Percentiles rank a stretch among this genome's conserved stretches.
Conservation (phyloP, 2,329 filamentous ascomycete species). For the Rhynchosporium agropyri region DNA sequence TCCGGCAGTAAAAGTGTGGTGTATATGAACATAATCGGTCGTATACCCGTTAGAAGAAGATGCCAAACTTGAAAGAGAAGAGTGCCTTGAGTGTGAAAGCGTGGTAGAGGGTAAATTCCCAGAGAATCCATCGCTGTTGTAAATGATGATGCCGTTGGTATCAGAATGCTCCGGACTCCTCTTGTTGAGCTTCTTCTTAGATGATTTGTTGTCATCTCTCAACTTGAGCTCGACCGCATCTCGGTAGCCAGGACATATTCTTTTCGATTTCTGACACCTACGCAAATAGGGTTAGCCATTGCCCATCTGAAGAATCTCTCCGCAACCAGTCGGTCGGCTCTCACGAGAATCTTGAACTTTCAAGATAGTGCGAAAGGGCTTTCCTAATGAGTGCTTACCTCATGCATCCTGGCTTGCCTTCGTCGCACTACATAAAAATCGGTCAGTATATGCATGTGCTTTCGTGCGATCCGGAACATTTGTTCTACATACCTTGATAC, state of each 20-base stretch:
- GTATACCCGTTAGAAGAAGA: constrained; percentile 10
- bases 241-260: constrained; percentile 66
- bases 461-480: background rate
- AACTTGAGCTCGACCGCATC: constrained; percentile 64
- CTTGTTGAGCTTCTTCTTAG: constrained; percentile 62
- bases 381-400: constrained; percentile 42
- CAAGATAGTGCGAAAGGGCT: too few species aligned
- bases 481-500: constrained; percentile 49
- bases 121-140: constrained; percentile 1
- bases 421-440: constrained; percentile 57
- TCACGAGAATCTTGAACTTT: too few species aligned
- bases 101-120: background rate
- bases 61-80: constrained; percentile 20
- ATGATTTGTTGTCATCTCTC: constrained; percentile 69
- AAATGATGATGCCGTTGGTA: constrained; percentile 13
- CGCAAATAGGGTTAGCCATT: too few species aligned
- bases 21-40: constrained; percentile 44
- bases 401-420: constrained; percentile 64
- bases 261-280: constrained; percentile 59
- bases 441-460: constrained; percentile 8
- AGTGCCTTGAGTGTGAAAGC: constrained; percentile 19
- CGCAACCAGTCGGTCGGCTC: too few species aligned
- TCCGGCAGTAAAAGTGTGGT: constrained; percentile 39
- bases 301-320: too few species aligned
- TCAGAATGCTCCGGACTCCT: constrained; percentile 48